Evolutionary conservation across 129 eudicot genomes (phyloP), one percentile per base, ranked within the genome.

Genomic region (Cynara cardunculus): DNA sequence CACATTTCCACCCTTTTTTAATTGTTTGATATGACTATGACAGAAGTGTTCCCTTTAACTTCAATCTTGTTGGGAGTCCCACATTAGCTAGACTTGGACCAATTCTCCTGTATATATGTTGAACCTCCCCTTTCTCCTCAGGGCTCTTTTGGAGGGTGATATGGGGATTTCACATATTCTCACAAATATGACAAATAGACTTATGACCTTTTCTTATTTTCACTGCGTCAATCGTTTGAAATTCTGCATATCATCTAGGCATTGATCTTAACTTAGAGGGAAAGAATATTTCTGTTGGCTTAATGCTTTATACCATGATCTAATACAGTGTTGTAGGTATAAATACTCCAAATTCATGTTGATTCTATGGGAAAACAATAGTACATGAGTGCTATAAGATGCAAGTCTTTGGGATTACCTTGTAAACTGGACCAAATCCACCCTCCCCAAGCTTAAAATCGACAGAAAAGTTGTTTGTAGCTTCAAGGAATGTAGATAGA

Each of bases 391-490:
- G 62, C 62, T 49, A 49, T 14, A 49, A 14, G 21, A 13, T 49
- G 18, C n/a, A 46, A 2, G 59, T 46, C n/a, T 2, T 5, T 37
- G 46, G 46, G 11, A 61, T 61, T 22, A 61, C 68, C 68, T 61
- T 61, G 72, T 68, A 68, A 27, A 68, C 72, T 16, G 21, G 53
- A 1, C 75, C 75, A 71, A 71, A 71, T 14, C 44, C 49, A 32
- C 75, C 75, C 49, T 28, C 46, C 25, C 75, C 75, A 71, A 71
- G 44, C 49, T 71, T 71, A 32, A 2, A 13, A 31, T 71, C 18
- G 25, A 32, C 49, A 26, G 75, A 71, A n/a, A 71, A 71, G 75
- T 71, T 71, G 30, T 34, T 32, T 18, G 75, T 71, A 30, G 75
- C 75, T 18, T 28, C 18, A 28, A 34, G 46, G 2, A 71, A 28